Evolutionary conservation across 2,329 filamentous ascomycete species (phyloP).

Genomic region (Xylaria sp.): DNA sequence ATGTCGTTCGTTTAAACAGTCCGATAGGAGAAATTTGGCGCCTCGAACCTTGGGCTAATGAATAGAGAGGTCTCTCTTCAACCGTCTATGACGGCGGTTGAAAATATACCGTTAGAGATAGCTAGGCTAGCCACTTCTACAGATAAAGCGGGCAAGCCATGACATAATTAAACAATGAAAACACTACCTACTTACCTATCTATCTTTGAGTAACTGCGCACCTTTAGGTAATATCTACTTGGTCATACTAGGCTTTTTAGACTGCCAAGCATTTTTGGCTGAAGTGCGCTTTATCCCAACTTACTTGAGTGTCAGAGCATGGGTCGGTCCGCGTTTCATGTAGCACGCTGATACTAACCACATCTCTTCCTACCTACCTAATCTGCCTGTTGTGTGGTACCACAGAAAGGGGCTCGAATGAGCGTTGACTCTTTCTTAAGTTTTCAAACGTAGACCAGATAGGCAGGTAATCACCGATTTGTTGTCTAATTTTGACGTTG

Average conservation of each 20-base stretch:
- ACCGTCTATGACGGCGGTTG: constrained; percentile 9
- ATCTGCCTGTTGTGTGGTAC: not conserved
- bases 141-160: constrained; percentile 15
- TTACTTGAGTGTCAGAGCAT: constrained; percentile 2
- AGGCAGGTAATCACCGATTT: too few species aligned
- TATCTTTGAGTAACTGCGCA: too few species aligned
- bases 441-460: not conserved
- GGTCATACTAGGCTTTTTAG: not conserved
- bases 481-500: not conserved
- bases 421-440: not conserved
- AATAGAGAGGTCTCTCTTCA: constrained; percentile 20
- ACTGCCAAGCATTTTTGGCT: constrained; percentile 2
- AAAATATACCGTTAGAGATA: constrained; percentile 11
- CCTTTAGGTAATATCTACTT: too few species aligned
- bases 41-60: constrained; percentile 8
- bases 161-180: constrained; percentile 21
- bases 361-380: not conserved
- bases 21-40: constrained; percentile 1
- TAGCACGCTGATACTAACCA: constrained; percentile 20
- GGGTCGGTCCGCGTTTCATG: constrained; percentile 21
- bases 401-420: not conserved
- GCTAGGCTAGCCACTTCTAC: constrained; percentile 2
- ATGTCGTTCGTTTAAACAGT: constrained; percentile 25
- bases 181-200: not conserved
- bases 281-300: not conserved